A percentile compares a stretch with the other conserved stretches of the same genome.
Evolutionary conservation across 305 asterid genomes (phyloP).

Genomic region (Fraxinus baroniana): DNA sequence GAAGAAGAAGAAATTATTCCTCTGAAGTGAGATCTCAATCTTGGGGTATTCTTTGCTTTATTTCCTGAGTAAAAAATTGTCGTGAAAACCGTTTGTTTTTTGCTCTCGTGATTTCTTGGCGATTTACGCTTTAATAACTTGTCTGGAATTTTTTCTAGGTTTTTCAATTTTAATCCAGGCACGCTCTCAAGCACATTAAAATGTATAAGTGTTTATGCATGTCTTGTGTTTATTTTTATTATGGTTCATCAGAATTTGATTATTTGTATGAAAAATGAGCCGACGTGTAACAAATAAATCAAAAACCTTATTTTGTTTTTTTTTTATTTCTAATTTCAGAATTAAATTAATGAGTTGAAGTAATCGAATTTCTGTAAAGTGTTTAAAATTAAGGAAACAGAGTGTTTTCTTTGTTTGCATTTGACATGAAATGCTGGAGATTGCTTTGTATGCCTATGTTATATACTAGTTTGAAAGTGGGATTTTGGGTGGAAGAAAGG

Average conservation of each 20-base stretch:
- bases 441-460: background rate
- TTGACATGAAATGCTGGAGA: conserved; percentile 20
- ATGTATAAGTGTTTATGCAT: background rate
- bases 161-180: background rate
- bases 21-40: no score
- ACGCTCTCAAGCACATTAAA: background rate
- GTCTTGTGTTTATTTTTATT: background rate
- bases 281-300: background rate
- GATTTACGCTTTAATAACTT: background rate
- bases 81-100: background rate
- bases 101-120: background rate
- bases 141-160: background rate
- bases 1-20: no score
- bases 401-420: conserved; percentile 16
- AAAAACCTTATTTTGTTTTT: background rate
- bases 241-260: background rate
- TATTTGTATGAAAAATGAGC: background rate
- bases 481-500: conserved; percentile 19
- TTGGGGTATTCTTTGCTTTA: no score
- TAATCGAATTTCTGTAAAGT: background rate
- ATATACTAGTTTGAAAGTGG: conserved; percentile 7
- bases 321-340: background rate
- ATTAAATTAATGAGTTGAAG: background rate
- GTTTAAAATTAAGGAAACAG: conserved; percentile 32
- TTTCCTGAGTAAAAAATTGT: no score